Conservation (phyloP, 192 early-diverging fungal genomes). For the Mortierella claussenii region DNA sequence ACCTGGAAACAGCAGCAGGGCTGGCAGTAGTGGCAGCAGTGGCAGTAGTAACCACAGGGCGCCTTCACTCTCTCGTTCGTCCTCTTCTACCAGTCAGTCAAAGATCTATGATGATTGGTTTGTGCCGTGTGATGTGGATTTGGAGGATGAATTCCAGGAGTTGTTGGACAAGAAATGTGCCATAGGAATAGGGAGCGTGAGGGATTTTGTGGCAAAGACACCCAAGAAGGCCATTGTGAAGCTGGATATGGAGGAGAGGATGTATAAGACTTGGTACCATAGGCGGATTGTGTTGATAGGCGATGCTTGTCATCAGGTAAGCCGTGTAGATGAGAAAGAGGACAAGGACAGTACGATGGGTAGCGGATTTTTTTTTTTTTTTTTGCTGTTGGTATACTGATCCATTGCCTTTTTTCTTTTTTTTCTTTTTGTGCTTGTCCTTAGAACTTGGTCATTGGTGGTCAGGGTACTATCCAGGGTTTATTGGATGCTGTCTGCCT, state of each 20-base stretch:
- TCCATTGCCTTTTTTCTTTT: neutral
- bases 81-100: no score
- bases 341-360: no score
- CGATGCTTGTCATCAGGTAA: constrained; percentile 35
- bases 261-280: constrained; percentile 36
- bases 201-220: constrained; percentile 24
- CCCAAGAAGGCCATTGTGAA: constrained; percentile 4
- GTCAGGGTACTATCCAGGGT: constrained; percentile 12
- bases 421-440: neutral
- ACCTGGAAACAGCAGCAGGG: no score
- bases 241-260: constrained; percentile 24
- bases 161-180: constrained; percentile 23
- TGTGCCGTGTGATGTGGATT: constrained; percentile 3
- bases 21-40: neutral
- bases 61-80: no score
- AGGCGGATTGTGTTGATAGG: constrained; percentile 35
- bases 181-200: constrained; percentile 16
- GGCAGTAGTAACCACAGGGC: no score
- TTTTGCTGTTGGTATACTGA: no score
- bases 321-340: no score
- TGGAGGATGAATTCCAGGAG: constrained; percentile 22
- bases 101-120: no score
- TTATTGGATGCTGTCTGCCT: constrained; percentile 25
- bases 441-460: constrained; percentile 9
- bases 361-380: no score